Evolutionary conservation across 1,284 basidiomycete genomes (phyloP), one percentile per base, ranked within the genome.

Genomic region (Heterobasidion occidentale): DNA sequence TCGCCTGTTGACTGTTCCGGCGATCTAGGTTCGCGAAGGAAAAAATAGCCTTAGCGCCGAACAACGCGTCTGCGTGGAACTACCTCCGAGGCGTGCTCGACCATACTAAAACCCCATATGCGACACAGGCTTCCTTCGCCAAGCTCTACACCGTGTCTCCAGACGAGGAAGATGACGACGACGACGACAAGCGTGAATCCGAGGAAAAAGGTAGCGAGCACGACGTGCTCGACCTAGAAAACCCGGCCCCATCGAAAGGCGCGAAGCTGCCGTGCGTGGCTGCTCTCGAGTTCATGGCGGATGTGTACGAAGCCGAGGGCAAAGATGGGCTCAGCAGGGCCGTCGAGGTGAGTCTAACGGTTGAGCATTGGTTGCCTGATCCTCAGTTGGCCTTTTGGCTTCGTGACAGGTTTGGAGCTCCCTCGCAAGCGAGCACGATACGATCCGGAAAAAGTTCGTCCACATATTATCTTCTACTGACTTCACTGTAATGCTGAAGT

Each of bases 51-150:
- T 71, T 86, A 9, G 91, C 90, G 11, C 92, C 94, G 2, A 94
- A 94, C 70, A 98, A 98, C 64, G 79, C 86, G 0, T 94, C 92
- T 0, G 91, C 92, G 0, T 97, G 94, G 94, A 96, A 96, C 69
- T 98, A 96, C 68, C 77, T 97, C 9, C 83, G 94, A 59, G 94
- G 88, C 9, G 67, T 88, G 9, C 77, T 92, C 15, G 77, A 88
- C 57, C 67, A 77, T 65, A 77, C 78, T 61, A 68, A 78, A 36
- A 74, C 78, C 3, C 81, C 90, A 0, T 86, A 86, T 62, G 71
- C 80, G 0, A 70, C 69, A 0, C 67, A 90, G 46, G 65, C 74
- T 12, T 67, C 78, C 0, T 92, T 92, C 60, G 84, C 90, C 7
- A 65, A 75, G 35, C 82, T 82, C 5, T 93, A 91, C 69, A 77